Evolutionary conservation across 805 yeast genomes (phyloP).

Genomic region (Metschnikowia amazonensis): DNA sequence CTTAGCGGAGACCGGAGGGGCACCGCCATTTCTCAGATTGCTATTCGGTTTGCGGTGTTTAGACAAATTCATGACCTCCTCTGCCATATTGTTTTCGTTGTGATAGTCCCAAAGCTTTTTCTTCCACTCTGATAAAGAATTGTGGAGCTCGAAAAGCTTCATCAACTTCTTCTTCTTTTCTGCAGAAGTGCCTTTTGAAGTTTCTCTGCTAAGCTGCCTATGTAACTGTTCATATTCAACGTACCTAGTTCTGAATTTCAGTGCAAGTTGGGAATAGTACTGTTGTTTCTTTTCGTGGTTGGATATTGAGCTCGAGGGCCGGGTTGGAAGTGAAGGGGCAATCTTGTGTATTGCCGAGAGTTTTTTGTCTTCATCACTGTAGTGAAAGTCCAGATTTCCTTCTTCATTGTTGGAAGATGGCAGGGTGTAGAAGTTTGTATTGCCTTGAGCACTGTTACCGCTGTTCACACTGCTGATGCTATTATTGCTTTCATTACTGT

Average conservation of each 20-base stretch:
- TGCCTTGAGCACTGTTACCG: constrained; percentile 4
- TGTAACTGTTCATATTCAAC: constrained; percentile 18
- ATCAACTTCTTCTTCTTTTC: constrained; percentile 25
- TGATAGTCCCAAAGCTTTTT: constrained; percentile 49
- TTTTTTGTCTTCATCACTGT: constrained; percentile 16
- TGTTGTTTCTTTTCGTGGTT: constrained; percentile 19
- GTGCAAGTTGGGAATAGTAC: constrained; percentile 18
- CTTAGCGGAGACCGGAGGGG: neutral
- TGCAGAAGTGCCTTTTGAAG: constrained; percentile 9
- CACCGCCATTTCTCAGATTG: constrained; percentile 1
- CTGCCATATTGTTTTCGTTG: constrained; percentile 29
- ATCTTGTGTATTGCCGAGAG: constrained; percentile 3
- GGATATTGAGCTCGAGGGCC: constrained; percentile 15
- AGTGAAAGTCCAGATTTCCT: constrained; percentile 11
- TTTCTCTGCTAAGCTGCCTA: constrained; percentile 11
- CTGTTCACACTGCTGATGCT: constrained; percentile 16
- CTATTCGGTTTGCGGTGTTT: constrained; percentile 32
- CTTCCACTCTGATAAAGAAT: constrained; percentile 52
- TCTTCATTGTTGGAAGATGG: constrained; percentile 36
- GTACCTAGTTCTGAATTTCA: constrained; percentile 16
- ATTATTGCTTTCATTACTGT: constrained; percentile 13
- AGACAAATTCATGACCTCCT: constrained; percentile 34
- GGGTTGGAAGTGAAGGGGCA: constrained; percentile 11
- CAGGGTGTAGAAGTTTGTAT: constrained; percentile 26
- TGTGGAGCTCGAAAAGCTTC: constrained; percentile 48